Conservation (phyloP, 2,329 filamentous ascomycete species). For the Tolypocladium album region DNA sequence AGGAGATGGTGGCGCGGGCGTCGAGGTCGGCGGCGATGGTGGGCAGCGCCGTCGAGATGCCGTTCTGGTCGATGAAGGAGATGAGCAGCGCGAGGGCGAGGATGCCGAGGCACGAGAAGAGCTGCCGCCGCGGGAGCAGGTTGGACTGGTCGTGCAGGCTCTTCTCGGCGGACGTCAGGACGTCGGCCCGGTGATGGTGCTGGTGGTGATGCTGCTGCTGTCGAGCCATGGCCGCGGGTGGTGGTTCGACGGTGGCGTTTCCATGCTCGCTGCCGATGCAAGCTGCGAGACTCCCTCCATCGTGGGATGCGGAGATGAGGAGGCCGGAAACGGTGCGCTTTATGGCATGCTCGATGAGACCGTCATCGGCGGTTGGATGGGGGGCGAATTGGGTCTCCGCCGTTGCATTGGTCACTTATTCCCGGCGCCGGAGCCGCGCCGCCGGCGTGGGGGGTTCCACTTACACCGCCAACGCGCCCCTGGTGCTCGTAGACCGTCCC, state of each 20-base stretch:
- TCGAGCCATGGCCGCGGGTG: not conserved
- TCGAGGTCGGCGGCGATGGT: slow-evolving; percentile 37
- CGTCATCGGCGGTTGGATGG: not conserved
- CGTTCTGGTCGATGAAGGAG: slow-evolving; percentile 46
- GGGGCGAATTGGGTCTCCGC: not conserved
- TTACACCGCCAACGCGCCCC: not conserved
- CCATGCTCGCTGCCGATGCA: not conserved
- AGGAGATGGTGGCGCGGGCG: slow-evolving; percentile 39
- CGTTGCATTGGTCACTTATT: not conserved
- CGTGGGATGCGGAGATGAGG: not conserved
- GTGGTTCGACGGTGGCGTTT: not conserved
- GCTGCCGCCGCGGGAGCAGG: slow-evolving; percentile 38
- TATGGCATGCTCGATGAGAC: not conserved
- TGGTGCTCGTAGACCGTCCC: not conserved
- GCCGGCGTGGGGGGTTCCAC: not conserved
- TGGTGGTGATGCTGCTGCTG: not conserved
- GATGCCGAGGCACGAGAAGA: slow-evolving; percentile 38
- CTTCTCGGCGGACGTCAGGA: slow-evolving; percentile 23
- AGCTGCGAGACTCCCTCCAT: not conserved
- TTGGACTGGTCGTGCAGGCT: slow-evolving; percentile 45
- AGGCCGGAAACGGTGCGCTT: not conserved
- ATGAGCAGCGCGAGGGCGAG: slow-evolving; percentile 43
- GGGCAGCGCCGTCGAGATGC: slow-evolving; percentile 39
- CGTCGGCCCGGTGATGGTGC: not conserved
- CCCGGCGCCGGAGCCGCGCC: not conserved